Percentiles rank a stretch among this genome's conserved stretches.
These are phyloP conservation scores for Citrus unshiu DNA, from an alignment of 345 rosid genomes.

Conservation along the genomic window DNA sequence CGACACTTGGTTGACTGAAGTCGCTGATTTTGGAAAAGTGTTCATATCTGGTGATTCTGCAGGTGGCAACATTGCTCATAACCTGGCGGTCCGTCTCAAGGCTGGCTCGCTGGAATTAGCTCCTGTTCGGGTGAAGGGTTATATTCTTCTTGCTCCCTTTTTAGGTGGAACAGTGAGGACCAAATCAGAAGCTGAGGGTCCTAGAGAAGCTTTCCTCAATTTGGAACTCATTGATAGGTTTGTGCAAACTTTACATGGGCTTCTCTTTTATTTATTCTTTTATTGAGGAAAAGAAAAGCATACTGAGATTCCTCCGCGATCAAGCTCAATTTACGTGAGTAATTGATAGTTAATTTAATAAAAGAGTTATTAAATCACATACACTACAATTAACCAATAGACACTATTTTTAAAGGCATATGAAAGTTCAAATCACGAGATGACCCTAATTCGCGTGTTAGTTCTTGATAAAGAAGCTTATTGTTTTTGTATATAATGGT, in stretches of 20 bases:
- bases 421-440: no score
- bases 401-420: no score
- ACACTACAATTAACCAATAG: no score
- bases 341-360: no score
- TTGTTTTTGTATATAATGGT: not conserved
- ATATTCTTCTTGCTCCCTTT: conserved; percentile 51
- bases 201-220: conserved; percentile 54
- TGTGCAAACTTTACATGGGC: not conserved
- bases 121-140: conserved; percentile 48
- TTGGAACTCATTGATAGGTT: conserved; percentile 62
- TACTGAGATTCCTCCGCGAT: no score
- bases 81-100: conserved; percentile 43
- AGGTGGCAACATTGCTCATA: conserved; percentile 58
- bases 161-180: conserved; percentile 47
- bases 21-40: conserved; percentile 45
- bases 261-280: no score
- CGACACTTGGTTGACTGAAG: conserved; percentile 42
- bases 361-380: no score
- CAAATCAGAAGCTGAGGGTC: conserved; percentile 56
- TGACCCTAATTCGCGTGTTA: not conserved
- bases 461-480: not conserved
- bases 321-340: no score
- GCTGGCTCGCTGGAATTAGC: conserved; percentile 36
- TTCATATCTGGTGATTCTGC: conserved; percentile 58
- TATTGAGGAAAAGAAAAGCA: no score